phyloP scores from a whole-genome alignment of 805 yeast genomes.

The Hanseniaspora guilliermondii region DNA sequence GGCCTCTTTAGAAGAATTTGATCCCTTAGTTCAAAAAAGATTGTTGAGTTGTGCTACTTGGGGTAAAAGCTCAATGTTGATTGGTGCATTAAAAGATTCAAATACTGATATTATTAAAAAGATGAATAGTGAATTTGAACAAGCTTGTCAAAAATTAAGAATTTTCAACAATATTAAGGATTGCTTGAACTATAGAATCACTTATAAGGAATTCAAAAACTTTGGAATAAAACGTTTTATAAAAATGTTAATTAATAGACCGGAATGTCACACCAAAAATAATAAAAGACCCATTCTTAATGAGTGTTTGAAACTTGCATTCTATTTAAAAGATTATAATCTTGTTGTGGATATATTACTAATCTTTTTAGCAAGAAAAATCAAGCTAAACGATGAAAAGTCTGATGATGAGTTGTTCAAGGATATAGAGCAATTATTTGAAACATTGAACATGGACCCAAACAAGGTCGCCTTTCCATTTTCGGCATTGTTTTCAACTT shows the following conservation, averaged over 20 bases:
- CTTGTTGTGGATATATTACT: conserved; percentile 41
- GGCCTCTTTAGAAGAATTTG: conserved; percentile 70
- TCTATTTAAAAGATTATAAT: conserved; percentile 34
- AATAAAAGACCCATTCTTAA: conserved; percentile 42
- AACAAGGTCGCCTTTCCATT: conserved; percentile 36
- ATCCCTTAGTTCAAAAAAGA: conserved; percentile 65
- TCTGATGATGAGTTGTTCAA: conserved; percentile 50
- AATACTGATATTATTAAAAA: not conserved
- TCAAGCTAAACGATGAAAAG: conserved; percentile 39
- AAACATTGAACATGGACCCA: conserved; percentile 20
- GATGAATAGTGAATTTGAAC: conserved; percentile 48
- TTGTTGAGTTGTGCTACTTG: conserved; percentile 70
- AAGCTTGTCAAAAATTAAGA: conserved; percentile 48
- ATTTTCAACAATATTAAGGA: conserved; percentile 55
- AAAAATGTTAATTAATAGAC: conserved; percentile 31
- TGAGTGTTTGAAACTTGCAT: conserved; percentile 50
- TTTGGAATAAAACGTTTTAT: conserved; percentile 50
- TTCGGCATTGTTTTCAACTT: conserved; percentile 47
- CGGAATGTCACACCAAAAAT: conserved; percentile 22
- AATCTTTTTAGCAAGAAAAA: conserved; percentile 71
- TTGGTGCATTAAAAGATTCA: conserved; percentile 20
- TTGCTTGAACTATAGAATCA: conserved; percentile 57
- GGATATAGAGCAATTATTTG: conserved; percentile 33
- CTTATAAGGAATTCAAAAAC: conserved; percentile 39
- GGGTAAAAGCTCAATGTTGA: conserved; percentile 47